Conservation (phyloP, 2,329 filamentous ascomycete species). For the Pestalotiopsis sp. region DNA sequence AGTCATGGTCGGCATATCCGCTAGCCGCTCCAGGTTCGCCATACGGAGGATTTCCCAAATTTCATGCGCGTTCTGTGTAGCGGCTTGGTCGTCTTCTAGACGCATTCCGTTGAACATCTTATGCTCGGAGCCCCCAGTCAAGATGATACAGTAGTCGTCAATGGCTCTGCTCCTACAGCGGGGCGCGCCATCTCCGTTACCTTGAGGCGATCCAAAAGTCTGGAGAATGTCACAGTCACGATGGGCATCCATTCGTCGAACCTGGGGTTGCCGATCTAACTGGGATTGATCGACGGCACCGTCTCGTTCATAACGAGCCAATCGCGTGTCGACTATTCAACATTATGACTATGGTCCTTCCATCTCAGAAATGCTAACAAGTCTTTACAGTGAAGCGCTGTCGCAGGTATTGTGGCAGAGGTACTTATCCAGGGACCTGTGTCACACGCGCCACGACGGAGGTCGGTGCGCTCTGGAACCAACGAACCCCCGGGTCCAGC, state of each 20-base stretch:
- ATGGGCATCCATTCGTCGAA: not conserved
- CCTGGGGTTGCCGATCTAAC: not conserved
- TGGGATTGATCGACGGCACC: not conserved
- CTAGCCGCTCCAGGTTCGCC: not conserved
- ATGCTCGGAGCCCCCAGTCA: not conserved
- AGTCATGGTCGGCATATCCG: not conserved
- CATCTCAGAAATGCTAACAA: not conserved
- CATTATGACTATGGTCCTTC: not conserved
- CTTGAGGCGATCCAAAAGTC: not conserved
- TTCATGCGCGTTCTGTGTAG: not conserved
- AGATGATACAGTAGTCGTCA: not conserved
- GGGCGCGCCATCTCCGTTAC: not conserved
- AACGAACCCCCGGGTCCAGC: too few relatives aligned
- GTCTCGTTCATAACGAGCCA: not conserved
- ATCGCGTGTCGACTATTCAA: not conserved
- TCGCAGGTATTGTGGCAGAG: too few relatives aligned
- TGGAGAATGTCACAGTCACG: not conserved
- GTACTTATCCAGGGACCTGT: too few relatives aligned
- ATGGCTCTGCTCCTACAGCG: not conserved
- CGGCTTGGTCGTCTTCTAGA: not conserved
- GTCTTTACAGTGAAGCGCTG: not conserved
- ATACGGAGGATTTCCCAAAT: not conserved
- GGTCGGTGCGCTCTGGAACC: too few relatives aligned
- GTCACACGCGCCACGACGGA: too few relatives aligned
- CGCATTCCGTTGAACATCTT: not conserved